phyloP scores from a whole-genome alignment of 345 rosid genomes.

The Brassica juncea region DNA sequence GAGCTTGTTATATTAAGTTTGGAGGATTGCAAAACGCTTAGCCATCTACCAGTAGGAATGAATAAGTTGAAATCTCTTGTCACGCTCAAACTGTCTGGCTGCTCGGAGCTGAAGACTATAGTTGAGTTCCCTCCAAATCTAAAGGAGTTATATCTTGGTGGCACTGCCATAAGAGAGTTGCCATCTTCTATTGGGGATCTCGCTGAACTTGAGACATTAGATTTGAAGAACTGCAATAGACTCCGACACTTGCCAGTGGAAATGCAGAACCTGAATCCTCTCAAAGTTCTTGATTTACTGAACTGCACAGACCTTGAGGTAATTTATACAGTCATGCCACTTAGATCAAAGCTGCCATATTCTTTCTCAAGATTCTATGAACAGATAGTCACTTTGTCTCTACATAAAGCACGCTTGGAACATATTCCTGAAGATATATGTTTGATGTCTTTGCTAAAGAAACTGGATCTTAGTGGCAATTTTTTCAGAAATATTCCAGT shows the following conservation, averaged over 20 bases:
- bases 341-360: not conserved
- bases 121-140: not conserved
- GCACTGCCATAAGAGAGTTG: constrained; percentile 6
- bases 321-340: not conserved
- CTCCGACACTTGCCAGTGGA: not conserved
- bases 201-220: not conserved
- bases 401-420: not conserved
- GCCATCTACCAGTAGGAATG: not conserved
- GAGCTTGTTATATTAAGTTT: not conserved
- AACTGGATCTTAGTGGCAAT: not conserved
- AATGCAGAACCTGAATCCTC: constrained; percentile 18
- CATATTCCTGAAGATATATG: not conserved
- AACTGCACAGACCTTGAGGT: not conserved
- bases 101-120: not conserved
- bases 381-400: not conserved
- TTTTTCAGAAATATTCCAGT: not conserved
- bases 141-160: constrained; percentile 11
- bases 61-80: not conserved
- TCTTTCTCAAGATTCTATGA: not conserved
- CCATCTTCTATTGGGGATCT: constrained; percentile 2
- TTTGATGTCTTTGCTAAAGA: not conserved
- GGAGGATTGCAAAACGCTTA: not conserved
- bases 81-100: not conserved
- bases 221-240: constrained; percentile 5
- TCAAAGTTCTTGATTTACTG: constrained; percentile 12